phyloP scores from a whole-genome alignment of 2,329 filamentous ascomycete genomes.

The Penicillium sclerotigenum region DNA sequence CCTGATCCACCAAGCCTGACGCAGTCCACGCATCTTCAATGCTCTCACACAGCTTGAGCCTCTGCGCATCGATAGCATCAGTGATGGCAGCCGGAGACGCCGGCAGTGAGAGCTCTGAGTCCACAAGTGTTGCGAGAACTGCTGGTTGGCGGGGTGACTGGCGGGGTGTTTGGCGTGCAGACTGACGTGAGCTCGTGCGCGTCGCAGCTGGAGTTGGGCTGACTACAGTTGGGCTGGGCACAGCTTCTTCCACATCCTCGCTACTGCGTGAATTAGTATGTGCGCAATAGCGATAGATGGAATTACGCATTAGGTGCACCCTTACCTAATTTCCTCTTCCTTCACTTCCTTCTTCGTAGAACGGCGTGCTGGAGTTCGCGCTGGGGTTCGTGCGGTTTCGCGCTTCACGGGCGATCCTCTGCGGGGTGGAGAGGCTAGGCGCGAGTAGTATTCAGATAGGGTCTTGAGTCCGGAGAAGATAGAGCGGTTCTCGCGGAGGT shows the following conservation, averaged over 20 bases:
- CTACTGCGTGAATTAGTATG: slow-evolving; percentile 10
- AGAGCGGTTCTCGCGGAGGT: slow-evolving; percentile 66
- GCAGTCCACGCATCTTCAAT: slow-evolving; percentile 35
- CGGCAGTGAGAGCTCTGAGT: slow-evolving; percentile 23
- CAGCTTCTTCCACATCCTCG: not conserved
- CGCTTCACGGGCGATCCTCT: slow-evolving; percentile 50
- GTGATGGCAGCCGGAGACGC: slow-evolving; percentile 50
- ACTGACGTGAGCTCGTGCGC: not conserved
- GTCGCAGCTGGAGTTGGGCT: not conserved
- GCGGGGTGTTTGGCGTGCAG: not conserved
- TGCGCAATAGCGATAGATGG: slow-evolving; percentile 13
- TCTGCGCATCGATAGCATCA: slow-evolving; percentile 70
- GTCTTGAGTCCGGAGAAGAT: slow-evolving; percentile 61
- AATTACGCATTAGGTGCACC: slow-evolving; percentile 16
- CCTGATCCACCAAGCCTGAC: slow-evolving; percentile 45
- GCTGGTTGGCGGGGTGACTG: not conserved
- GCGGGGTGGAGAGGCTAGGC: slow-evolving; percentile 36
- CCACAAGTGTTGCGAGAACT: not conserved
- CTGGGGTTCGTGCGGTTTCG: slow-evolving; percentile 37
- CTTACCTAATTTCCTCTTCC: slow-evolving; percentile 41
- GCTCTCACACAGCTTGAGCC: slow-evolving; percentile 36
- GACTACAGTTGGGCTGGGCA: not conserved
- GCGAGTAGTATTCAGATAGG: slow-evolving; percentile 73
- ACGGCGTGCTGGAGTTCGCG: slow-evolving; percentile 32
- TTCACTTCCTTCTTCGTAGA: slow-evolving; percentile 33